These are phyloP conservation scores for Zostera marina DNA, from an alignment of 116 monocot species.

Conservation along the genomic window DNA sequence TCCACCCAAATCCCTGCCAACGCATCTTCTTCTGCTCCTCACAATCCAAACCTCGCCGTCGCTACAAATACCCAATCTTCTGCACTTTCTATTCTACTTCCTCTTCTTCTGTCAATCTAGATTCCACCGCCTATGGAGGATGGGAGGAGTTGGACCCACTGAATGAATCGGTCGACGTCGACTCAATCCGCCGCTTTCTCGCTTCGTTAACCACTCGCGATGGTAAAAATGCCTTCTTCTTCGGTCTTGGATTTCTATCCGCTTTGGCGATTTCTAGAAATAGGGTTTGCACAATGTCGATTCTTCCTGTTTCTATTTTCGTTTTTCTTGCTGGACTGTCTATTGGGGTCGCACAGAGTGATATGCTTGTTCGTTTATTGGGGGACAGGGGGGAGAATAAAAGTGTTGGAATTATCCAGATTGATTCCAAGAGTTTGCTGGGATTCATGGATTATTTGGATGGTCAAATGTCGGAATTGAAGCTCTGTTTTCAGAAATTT, in stretches of 20 bases:
- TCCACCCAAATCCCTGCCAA: background rate
- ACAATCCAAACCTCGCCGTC: background rate
- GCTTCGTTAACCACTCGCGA: conserved; percentile 26
- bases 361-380: background rate
- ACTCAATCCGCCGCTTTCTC: conserved; percentile 22
- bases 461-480: conserved; percentile 28
- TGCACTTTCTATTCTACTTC: conserved; percentile 20
- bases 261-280: conserved; percentile 60
- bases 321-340: conserved; percentile 42
- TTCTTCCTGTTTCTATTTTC: conserved; percentile 35
- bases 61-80: conserved; percentile 5
- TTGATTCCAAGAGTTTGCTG: conserved; percentile 17
- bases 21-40: background rate
- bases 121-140: conserved; percentile 27
- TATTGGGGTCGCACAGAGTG: conserved; percentile 19
- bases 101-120: conserved; percentile 3
- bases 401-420: background rate
- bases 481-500: conserved; percentile 20
- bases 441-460: conserved; percentile 33
- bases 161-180: conserved; percentile 6
- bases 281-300: conserved; percentile 33
- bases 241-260: conserved; percentile 42
- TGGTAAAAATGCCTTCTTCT: conserved; percentile 32
- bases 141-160: conserved; percentile 56
- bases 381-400: conserved; percentile 11